Conservation (phyloP, 2,329 filamentous ascomycete species). For the Elsinoe australis region DNA sequence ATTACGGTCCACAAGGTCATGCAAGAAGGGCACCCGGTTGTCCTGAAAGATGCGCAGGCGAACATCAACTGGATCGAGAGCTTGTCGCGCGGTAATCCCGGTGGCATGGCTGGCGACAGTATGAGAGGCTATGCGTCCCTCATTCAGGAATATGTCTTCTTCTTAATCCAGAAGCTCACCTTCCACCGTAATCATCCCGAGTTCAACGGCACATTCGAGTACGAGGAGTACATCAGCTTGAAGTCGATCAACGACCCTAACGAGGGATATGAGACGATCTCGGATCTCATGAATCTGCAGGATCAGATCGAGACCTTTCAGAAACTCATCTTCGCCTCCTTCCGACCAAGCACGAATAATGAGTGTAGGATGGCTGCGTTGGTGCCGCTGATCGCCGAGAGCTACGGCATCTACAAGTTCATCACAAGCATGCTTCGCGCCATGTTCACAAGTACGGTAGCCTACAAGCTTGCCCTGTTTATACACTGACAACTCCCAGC, state of each 20-base stretch:
- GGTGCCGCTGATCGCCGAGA: constrained; percentile 90
- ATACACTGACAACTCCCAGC: constrained; percentile 39
- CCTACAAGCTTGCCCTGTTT: background rate
- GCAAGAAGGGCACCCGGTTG: constrained; percentile 87
- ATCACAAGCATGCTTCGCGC: constrained; percentile 98
- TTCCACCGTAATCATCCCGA: constrained; percentile 96
- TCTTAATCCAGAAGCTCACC: constrained; percentile 84
- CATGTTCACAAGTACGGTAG: constrained; percentile 64
- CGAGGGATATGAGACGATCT: constrained; percentile 93
- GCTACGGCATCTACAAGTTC: constrained; percentile 99
- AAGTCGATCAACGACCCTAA: constrained; percentile 98
- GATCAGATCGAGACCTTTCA: constrained; percentile 99
- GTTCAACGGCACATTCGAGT: constrained; percentile 98
- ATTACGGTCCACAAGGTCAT: constrained; percentile 97
- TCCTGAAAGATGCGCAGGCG: constrained; percentile 78
- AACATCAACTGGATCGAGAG: constrained; percentile 90
- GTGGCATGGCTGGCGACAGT: constrained; percentile 72
- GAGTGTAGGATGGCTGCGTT: constrained; percentile 93
- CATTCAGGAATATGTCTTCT: constrained; percentile 95
- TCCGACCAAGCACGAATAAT: constrained; percentile 83
- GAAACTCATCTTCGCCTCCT: constrained; percentile 96
- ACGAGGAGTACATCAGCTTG: constrained; percentile 96
- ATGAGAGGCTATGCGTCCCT: constrained; percentile 68
- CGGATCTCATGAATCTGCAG: constrained; percentile 90
- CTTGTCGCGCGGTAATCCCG: constrained; percentile 71